phyloP scores from a whole-genome alignment of 2,329 filamentous ascomycete species.

The Cytospora mali region DNA sequence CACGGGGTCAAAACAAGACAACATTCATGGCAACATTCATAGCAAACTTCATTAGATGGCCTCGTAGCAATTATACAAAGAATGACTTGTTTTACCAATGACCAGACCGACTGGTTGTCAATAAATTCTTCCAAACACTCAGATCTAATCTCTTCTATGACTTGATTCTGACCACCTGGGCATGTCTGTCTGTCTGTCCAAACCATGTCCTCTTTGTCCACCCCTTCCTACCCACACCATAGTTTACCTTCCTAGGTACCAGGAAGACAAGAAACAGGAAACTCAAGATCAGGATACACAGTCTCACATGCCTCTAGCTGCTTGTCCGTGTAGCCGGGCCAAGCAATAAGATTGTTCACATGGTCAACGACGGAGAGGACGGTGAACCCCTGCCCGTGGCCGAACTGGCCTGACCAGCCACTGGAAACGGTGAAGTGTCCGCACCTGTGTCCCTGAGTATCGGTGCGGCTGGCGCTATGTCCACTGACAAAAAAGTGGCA shows the following conservation, averaged over 20 bases:
- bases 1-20: too few relatives aligned
- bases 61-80: too few relatives aligned
- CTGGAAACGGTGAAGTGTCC: slow-evolving; percentile 53
- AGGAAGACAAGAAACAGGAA: background rate
- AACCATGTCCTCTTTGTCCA: too few relatives aligned
- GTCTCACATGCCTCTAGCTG: slow-evolving; percentile 41
- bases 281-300: background rate
- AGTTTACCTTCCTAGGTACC: background rate
- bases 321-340: slow-evolving; percentile 55
- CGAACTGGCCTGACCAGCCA: slow-evolving; percentile 59
- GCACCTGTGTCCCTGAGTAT: slow-evolving; percentile 42
- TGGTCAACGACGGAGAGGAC: slow-evolving; percentile 53
- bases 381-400: slow-evolving; percentile 53
- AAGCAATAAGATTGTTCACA: slow-evolving; percentile 48
- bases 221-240: background rate
- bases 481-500: slow-evolving; percentile 39
- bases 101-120: too few relatives aligned
- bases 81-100: too few relatives aligned
- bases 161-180: too few relatives aligned
- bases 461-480: slow-evolving; percentile 42
- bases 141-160: too few relatives aligned
- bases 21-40: too few relatives aligned
- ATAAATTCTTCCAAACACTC: too few relatives aligned
- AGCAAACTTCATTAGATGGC: too few relatives aligned
- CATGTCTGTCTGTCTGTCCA: too few relatives aligned